phyloP scores from a whole-genome alignment of 805 yeast species.

The Kodamaea sagamina region DNA sequence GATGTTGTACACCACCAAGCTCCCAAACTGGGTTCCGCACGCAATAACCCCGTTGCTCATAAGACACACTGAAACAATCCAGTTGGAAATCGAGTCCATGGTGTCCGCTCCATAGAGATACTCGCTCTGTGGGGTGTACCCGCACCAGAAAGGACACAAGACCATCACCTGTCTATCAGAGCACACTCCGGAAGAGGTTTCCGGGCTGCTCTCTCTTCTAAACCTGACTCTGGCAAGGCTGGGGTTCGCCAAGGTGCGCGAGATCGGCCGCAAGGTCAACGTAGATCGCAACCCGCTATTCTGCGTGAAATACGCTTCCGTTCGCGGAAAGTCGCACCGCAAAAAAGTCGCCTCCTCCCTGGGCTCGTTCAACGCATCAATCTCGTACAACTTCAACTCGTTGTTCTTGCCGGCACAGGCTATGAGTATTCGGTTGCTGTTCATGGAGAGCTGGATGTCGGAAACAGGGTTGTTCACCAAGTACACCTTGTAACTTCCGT shows the following conservation, averaged over 20 bases:
- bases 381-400: slow-evolving; percentile 29
- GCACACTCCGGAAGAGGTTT: background rate
- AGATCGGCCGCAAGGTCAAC: background rate
- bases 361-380: slow-evolving; percentile 15
- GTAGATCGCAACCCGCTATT: slow-evolving; percentile 8
- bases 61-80: slow-evolving; percentile 28
- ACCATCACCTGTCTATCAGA: slow-evolving; percentile 14
- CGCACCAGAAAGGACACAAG: slow-evolving; percentile 20
- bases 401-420: slow-evolving; percentile 31
- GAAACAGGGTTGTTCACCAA: slow-evolving; percentile 28
- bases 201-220: slow-evolving; percentile 1
- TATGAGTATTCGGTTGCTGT: slow-evolving; percentile 18
- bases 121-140: slow-evolving; percentile 11
- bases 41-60: slow-evolving; percentile 19
- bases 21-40: slow-evolving; percentile 38
- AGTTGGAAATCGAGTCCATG: slow-evolving; percentile 17
- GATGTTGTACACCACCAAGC: slow-evolving; percentile 23
- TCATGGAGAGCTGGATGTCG: slow-evolving; percentile 20
- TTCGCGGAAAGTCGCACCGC: background rate
- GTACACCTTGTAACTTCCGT: slow-evolving; percentile 29
- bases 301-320: slow-evolving; percentile 3
- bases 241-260: slow-evolving; percentile 3
- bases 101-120: slow-evolving; percentile 15
- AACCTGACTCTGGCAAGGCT: slow-evolving; percentile 4
- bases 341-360: slow-evolving; percentile 1